A percentile compares a stretch with the other conserved stretches of the same genome.
These are phyloP conservation scores for Sarocladium strictum DNA, from an alignment of 2,329 filamentous ascomycete genomes.

Conservation along the genomic window DNA sequence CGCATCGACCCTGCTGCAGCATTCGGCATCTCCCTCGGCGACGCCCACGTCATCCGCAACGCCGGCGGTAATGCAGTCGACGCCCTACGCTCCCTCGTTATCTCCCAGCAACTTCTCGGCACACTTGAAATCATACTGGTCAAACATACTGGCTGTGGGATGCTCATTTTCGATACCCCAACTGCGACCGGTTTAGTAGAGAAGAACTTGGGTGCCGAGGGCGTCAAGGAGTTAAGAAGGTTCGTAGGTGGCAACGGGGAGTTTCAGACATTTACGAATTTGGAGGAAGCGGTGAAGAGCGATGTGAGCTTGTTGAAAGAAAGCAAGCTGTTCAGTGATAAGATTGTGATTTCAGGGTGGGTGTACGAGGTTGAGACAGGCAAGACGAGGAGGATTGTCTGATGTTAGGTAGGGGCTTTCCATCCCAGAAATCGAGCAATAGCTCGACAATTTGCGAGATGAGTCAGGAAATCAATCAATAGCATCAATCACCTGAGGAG, in stretches of 20 bases:
- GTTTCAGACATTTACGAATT: slow-evolving; percentile 59
- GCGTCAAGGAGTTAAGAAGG: neutral
- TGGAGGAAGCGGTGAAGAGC: slow-evolving; percentile 57
- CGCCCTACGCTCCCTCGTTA: slow-evolving; percentile 67
- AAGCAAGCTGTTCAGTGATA: slow-evolving; percentile 49
- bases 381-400: slow-evolving; percentile 31
- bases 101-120: slow-evolving; percentile 72
- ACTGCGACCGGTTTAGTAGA: neutral
- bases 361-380: slow-evolving; percentile 74
- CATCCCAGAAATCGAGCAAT: too few species aligned
- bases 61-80: slow-evolving; percentile 64
- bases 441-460: too few species aligned
- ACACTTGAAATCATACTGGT: slow-evolving; percentile 71
- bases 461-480: too few species aligned
- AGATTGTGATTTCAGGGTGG: slow-evolving; percentile 60
- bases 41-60: slow-evolving; percentile 75
- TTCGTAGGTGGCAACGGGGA: slow-evolving; percentile 24
- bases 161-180: slow-evolving; percentile 55
- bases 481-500: too few species aligned
- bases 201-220: neutral
- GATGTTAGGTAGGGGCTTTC: neutral
- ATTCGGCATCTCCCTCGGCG: slow-evolving; percentile 67
- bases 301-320: slow-evolving; percentile 60
- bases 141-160: slow-evolving; percentile 48
- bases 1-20: slow-evolving; percentile 62